Conservation (phyloP, 106 monocot species). For the Narthecium ossifragum region DNA sequence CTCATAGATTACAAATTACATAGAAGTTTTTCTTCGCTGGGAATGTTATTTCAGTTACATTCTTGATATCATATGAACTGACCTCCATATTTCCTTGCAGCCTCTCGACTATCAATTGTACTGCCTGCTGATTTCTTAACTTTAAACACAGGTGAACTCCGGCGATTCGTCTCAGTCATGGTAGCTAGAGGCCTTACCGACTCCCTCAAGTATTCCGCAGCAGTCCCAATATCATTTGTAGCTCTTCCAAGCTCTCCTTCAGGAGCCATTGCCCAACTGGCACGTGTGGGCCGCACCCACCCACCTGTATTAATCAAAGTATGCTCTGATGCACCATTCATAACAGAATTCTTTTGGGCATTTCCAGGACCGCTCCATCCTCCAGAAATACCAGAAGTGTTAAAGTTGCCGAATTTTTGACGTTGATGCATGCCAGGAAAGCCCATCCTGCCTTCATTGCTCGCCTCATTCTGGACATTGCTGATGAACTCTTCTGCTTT, state of each 20-base stretch:
- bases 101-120: constrained; percentile 12
- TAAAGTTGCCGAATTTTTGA: neutral
- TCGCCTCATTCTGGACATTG: constrained; percentile 6
- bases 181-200: neutral
- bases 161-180: neutral
- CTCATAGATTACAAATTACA: too few species aligned
- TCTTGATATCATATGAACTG: neutral
- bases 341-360: too few species aligned
- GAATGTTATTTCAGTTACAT: too few species aligned
- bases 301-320: constrained; percentile 5
- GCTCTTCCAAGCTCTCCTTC: neutral
- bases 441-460: neutral
- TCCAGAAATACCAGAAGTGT: neutral
- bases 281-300: constrained; percentile 2
- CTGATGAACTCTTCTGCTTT: neutral
- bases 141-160: neutral
- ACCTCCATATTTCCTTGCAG: constrained; percentile 8
- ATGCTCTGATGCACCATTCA: neutral
- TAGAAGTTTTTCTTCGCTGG: too few species aligned
- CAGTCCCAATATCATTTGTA: neutral
- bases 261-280: constrained; percentile 5
- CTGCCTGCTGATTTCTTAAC: neutral
- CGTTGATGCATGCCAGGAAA: neutral
- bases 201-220: constrained; percentile 4
- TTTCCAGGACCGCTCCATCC: too few species aligned